Evolutionary conservation across 345 rosid genomes (phyloP).

Genomic region (Combretum micranthum): DNA sequence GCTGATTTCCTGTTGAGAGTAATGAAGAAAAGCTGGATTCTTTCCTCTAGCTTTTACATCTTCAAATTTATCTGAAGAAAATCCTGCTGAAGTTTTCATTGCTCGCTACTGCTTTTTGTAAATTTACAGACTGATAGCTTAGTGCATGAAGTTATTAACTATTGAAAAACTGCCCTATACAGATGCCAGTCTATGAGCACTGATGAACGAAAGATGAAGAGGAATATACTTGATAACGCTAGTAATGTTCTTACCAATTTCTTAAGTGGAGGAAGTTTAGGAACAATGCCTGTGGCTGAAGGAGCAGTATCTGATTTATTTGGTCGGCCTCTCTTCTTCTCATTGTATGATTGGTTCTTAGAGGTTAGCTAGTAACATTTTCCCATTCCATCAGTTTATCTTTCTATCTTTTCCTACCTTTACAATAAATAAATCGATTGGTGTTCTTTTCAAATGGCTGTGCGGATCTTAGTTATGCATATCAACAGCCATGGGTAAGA

Average conservation of each 20-base stretch:
- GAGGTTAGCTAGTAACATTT: conserved; percentile 36
- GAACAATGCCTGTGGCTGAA: conserved; percentile 84
- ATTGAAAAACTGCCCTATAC: conserved; percentile 1
- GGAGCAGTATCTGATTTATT: conserved; percentile 92
- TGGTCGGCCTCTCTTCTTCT: conserved; percentile 74
- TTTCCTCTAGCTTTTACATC: too few species aligned
- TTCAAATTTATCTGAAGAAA: too few species aligned
- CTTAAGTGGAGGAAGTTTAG: conserved; percentile 71
- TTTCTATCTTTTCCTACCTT: background rate
- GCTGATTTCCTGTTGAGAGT: too few species aligned
- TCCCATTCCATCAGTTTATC: background rate
- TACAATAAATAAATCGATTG: too few species aligned
- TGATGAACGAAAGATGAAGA: conserved; percentile 41
- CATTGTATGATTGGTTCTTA: conserved; percentile 83
- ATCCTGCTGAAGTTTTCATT: too few species aligned
- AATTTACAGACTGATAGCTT: background rate
- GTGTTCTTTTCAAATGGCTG: too few species aligned
- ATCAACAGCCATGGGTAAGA: too few species aligned
- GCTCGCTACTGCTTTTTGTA: too few species aligned
- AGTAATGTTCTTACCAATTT: conserved; percentile 82
- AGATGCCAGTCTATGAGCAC: conserved; percentile 72
- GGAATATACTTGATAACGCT: conserved; percentile 70
- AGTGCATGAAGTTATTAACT: background rate
- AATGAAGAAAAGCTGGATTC: too few species aligned
- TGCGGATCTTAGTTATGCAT: too few species aligned